These are phyloP conservation scores for Hymenoscyphus salicellus DNA, from an alignment of 2,329 filamentous ascomycete species.

Conservation along the genomic window DNA sequence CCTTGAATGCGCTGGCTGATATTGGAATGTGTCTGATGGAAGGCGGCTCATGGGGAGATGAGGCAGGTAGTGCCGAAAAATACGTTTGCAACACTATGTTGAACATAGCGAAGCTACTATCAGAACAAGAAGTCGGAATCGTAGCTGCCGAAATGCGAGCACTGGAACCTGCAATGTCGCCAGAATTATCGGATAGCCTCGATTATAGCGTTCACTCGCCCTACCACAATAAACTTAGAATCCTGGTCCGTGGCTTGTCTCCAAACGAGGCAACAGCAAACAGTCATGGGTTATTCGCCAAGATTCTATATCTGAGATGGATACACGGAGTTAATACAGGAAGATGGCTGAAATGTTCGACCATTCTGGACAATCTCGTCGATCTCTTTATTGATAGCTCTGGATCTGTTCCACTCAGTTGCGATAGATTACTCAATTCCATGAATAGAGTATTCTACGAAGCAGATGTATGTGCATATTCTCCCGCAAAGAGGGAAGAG, in stretches of 20 bases:
- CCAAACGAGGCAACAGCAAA: not conserved
- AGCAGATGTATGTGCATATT: not conserved
- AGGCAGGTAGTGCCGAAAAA: not conserved
- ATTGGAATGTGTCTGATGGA: constrained; percentile 11
- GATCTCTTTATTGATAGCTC: constrained; percentile 13
- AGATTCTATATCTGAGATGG: constrained; percentile 13
- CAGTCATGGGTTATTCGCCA: constrained; percentile 2
- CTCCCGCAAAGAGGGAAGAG: not conserved
- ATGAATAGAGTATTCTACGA: not conserved
- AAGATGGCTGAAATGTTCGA: not conserved
- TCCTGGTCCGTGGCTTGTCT: not conserved
- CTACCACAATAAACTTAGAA: not conserved
- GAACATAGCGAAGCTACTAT: constrained; percentile 8
- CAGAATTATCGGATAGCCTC: not conserved
- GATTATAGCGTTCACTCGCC: not conserved
- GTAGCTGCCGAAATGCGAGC: constrained; percentile 8
- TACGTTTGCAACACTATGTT: constrained; percentile 7
- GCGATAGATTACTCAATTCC: not conserved
- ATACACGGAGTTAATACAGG: not conserved
- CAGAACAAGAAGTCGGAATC: constrained; percentile 5
- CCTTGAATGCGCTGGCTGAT: constrained; percentile 17
- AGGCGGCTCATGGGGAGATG: not conserved
- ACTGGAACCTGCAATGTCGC: constrained; percentile 6
- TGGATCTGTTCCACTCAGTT: constrained; percentile 4
- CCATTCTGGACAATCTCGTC: constrained; percentile 1